These are phyloP conservation scores for Pseudoneurospora amorphoporcata DNA, from an alignment of 495 filamentous ascomycete species.

Conservation along the genomic window DNA sequence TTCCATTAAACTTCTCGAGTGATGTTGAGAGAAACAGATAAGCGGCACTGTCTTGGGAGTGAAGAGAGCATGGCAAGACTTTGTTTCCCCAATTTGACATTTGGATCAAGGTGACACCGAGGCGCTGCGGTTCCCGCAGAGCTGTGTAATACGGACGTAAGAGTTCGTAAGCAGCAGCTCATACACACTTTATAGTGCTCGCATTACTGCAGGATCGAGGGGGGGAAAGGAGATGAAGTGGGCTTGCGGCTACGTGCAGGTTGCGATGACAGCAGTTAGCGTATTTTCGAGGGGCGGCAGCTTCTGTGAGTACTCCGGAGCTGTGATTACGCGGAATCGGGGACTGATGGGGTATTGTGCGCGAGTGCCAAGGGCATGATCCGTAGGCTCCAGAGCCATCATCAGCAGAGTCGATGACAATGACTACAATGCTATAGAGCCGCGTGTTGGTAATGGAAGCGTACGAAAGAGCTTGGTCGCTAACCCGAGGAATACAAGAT, in stretches of 20 bases:
- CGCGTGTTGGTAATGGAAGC: neutral
- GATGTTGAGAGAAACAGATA: neutral
- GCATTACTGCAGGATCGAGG: conserved; percentile 28
- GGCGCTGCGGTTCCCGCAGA: neutral
- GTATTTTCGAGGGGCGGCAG: neutral
- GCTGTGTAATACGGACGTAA: conserved; percentile 21
- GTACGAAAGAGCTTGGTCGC: neutral
- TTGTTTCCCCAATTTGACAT: neutral
- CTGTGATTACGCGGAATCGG: neutral
- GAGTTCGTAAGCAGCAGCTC: conserved; percentile 10
- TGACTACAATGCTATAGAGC: neutral
- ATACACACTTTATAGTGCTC: conserved; percentile 7
- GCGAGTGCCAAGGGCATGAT: neutral
- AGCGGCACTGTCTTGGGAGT: neutral
- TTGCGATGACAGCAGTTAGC: neutral
- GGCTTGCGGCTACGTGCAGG: conserved; percentile 18
- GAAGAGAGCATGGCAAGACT: neutral
- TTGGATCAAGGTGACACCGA: conserved; percentile 7
- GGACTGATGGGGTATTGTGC: neutral
- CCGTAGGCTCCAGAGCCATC: neutral
- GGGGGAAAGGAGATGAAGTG: conserved; percentile 18
- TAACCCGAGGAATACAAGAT: neutral
- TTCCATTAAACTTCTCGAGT: neutral
- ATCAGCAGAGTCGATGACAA: neutral
- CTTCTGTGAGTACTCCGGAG: neutral